Evolutionary conservation across 1,284 basidiomycete species (phyloP), one percentile per base, ranked within the genome.

Genomic region (Cystobasidium sp.): DNA sequence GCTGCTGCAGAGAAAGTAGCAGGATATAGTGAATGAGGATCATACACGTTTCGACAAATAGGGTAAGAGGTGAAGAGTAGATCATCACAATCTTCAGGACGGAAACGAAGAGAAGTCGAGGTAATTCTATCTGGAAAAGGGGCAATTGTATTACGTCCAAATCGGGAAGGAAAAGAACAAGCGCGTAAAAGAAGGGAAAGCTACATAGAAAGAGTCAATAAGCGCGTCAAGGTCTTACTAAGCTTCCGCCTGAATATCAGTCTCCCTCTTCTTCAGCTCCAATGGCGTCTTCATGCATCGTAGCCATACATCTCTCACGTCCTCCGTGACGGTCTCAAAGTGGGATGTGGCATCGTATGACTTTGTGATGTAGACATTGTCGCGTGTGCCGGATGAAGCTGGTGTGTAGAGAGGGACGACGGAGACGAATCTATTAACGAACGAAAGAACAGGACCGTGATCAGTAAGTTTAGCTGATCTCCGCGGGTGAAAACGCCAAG

Each of bases 341-440:
- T 99, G 97, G 63, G 93, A 95, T 9, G 97, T 98, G 12, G 97
- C 94, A 83, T 99, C 97, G 84, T 98, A 98, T 7, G 94, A 97
- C 75, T 91, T 92, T 74, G 97, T 98, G 85, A 99, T 90, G 85
- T 93, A 99, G 82, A 99, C 92, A 80, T 93, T 91, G 59, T 87
- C 86, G 77, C 86, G 81, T 73, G 82, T 82, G 73, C 97, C 97
- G 58, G 87, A 84, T 46, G 91, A 87, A 9, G 94, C 93, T 8
- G 97, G 95, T 66, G 90, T 91, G 85, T 96, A 98, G 66, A 97
- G 84, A 41, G 94, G 89, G 12, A 90, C 88, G 78, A 98, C 90
- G 39, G 90, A 90, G 75, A 99, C 88, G 84, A 99, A 99, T 82
- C 94, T 96, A 78, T 31, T 5, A 31, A 31, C 31, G 31, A 5